Evolutionary conservation across 768 basidiomycete species (phyloP).

Genomic region (Leccinum olivaceopallidum): DNA sequence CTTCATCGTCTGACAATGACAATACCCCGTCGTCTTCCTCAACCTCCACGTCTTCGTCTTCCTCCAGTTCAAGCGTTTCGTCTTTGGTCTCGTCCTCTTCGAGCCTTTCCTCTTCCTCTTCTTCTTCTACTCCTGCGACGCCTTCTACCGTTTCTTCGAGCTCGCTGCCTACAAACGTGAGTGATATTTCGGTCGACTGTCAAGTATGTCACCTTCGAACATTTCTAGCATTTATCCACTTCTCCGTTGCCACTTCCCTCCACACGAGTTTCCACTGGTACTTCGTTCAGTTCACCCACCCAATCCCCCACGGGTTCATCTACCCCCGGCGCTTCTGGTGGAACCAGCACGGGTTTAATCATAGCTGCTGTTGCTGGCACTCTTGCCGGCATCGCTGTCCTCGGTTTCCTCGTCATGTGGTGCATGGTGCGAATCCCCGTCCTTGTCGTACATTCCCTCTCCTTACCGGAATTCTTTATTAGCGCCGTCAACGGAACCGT

Average conservation of each 20-base stretch:
- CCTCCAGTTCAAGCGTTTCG: slow-evolving; percentile 7
- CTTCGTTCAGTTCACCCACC: slow-evolving; percentile 5
- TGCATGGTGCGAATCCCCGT: slow-evolving; percentile 40
- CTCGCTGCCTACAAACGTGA: slow-evolving; percentile 16
- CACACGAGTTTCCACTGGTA: not conserved
- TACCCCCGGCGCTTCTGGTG: slow-evolving; percentile 36
- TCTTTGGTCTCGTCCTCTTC: slow-evolving; percentile 9
- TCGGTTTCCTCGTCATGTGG: slow-evolving; percentile 45
- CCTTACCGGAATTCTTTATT: slow-evolving; percentile 8
- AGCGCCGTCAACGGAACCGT: slow-evolving; percentile 45
- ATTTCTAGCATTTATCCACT: not conserved
- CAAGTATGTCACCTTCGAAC: not conserved
- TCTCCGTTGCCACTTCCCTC: not conserved
- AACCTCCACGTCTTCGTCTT: slow-evolving; percentile 5
- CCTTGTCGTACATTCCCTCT: not conserved
- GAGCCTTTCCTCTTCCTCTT: not conserved
- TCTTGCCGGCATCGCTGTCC: slow-evolving; percentile 41
- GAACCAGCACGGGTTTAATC: slow-evolving; percentile 31
- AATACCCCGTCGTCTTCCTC: slow-evolving; percentile 19
- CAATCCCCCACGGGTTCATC: slow-evolving; percentile 24
- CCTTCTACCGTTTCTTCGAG: slow-evolving; percentile 10
- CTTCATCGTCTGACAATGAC: not conserved
- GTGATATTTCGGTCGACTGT: slow-evolving; percentile 4
- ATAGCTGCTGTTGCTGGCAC: slow-evolving; percentile 48
- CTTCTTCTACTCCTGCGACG: slow-evolving; percentile 7